Conservation (phyloP, 164 flowering plant species). For the Vitis riparia region DNA sequence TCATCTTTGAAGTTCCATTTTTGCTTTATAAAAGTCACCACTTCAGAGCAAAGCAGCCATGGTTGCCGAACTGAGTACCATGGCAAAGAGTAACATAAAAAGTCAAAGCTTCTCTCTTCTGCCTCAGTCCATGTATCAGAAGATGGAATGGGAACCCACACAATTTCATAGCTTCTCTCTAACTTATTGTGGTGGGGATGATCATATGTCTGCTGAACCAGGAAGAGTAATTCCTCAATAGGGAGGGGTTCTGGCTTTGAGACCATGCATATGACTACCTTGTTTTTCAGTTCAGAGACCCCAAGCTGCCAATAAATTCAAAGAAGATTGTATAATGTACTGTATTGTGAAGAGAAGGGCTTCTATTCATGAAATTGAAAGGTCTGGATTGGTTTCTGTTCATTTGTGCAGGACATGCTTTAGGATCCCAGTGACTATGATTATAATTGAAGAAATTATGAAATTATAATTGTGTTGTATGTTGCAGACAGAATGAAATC, state of each 20-base stretch:
- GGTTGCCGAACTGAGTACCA: constrained; percentile 63
- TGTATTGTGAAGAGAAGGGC: too few relatives aligned
- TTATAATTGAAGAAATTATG: too few relatives aligned
- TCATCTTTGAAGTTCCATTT: constrained; percentile 50
- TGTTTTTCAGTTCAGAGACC: constrained; percentile 47
- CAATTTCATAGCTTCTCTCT: constrained; percentile 40
- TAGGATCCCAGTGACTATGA: too few relatives aligned
- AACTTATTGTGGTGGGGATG: constrained; percentile 26
- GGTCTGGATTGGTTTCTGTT: neutral
- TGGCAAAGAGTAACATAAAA: constrained; percentile 58
- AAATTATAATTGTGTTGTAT: too few relatives aligned
- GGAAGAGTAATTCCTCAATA: constrained; percentile 37
- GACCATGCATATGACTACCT: constrained; percentile 61
- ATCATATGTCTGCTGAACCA: constrained; percentile 46
- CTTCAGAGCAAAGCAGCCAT: constrained; percentile 42
- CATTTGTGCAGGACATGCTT: too few relatives aligned
- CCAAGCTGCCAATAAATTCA: constrained; percentile 36
- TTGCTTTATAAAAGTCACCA: constrained; percentile 45
- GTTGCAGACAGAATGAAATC: too few relatives aligned
- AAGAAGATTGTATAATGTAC: neutral
- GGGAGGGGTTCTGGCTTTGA: constrained; percentile 61
- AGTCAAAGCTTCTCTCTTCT: constrained; percentile 33
- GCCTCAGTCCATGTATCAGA: constrained; percentile 44
- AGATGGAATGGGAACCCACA: constrained; percentile 70
- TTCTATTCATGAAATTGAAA: neutral